A percentile compares a stretch with the other conserved stretches of the same genome.
Conservation (phyloP, 371 early-diverging fungal species). For the Syncephalastrum contaminatum region DNA sequence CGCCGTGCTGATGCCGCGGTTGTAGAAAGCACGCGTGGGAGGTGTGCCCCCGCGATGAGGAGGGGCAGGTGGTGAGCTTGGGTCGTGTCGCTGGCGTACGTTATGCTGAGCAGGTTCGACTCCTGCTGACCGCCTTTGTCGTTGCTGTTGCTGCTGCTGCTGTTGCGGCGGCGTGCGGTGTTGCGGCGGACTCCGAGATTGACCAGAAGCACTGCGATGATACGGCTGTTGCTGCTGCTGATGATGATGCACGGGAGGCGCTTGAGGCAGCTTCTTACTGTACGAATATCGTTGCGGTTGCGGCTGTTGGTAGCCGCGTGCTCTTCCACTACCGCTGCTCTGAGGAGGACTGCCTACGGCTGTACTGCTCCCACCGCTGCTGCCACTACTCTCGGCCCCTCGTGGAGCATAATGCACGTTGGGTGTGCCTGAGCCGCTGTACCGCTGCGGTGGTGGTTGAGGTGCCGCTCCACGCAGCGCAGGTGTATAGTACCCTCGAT, state of each 20-base stretch:
- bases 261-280: too few relatives aligned
- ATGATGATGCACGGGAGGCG: conserved; percentile 2
- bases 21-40: conserved; percentile 6
- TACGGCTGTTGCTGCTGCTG: conserved; percentile 4
- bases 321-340: neutral
- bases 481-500: neutral
- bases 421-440: neutral
- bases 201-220: conserved; percentile 4
- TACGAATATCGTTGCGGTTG: conserved; percentile 5
- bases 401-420: too few relatives aligned
- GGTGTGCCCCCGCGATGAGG: conserved; percentile 12
- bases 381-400: too few relatives aligned
- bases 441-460: neutral
- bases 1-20: conserved; percentile 1
- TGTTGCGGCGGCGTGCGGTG: conserved; percentile 2
- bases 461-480: neutral
- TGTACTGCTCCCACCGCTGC: neutral
- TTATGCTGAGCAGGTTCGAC: neutral
- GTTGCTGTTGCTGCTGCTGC: conserved; percentile 6
- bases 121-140: too few relatives aligned
- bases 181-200: neutral
- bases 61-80: conserved; percentile 8
- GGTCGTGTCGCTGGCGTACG: neutral
- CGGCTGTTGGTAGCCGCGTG: too few relatives aligned
- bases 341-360: neutral